These are phyloP conservation scores for Fusarium buharicum DNA, from an alignment of 2,329 filamentous ascomycete genomes.

Conservation along the genomic window DNA sequence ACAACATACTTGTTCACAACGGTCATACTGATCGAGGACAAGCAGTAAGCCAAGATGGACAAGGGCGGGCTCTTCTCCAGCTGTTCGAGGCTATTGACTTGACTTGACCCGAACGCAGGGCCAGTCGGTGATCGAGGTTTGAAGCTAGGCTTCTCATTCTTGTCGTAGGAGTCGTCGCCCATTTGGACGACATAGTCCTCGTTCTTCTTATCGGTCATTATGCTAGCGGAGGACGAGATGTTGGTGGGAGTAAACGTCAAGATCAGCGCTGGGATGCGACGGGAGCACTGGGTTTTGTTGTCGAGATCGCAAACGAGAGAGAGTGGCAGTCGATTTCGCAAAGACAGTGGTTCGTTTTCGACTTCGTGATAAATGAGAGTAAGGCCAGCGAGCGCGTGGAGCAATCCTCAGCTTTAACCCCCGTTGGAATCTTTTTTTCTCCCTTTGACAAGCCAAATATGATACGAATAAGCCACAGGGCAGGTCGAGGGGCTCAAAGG, in stretches of 20 bases:
- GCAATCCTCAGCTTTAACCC: slow-evolving; percentile 3
- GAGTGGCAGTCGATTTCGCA: slow-evolving; percentile 7
- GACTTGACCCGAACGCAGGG: slow-evolving; percentile 30
- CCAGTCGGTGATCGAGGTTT: slow-evolving; percentile 47
- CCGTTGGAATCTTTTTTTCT: slow-evolving; percentile 29
- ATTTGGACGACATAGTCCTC: slow-evolving; percentile 80
- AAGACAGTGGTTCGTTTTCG: not conserved
- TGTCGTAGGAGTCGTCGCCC: slow-evolving; percentile 65
- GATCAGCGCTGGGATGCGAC: slow-evolving; percentile 32
- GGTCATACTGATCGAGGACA: slow-evolving; percentile 98
- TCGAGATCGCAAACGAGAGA: slow-evolving; percentile 19
- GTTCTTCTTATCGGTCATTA: slow-evolving; percentile 90
- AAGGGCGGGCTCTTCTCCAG: slow-evolving; percentile 80
- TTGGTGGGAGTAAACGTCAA: slow-evolving; percentile 11
- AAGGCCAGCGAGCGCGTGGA: not conserved
- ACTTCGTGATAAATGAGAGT: slow-evolving; percentile 9
- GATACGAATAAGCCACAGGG: slow-evolving; percentile 21
- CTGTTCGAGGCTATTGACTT: slow-evolving; percentile 44
- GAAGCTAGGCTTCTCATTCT: slow-evolving; percentile 64
- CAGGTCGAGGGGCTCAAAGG: slow-evolving; percentile 38
- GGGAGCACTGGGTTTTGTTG: slow-evolving; percentile 19
- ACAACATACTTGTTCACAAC: slow-evolving; percentile 99
- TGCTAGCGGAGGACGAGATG: slow-evolving; percentile 45
- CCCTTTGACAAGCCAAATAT: slow-evolving; percentile 31
- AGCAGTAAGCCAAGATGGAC: slow-evolving; percentile 90